These are phyloP conservation scores for Colletotrichum filicis DNA, from an alignment of 2,329 filamentous ascomycete species.

Conservation along the genomic window DNA sequence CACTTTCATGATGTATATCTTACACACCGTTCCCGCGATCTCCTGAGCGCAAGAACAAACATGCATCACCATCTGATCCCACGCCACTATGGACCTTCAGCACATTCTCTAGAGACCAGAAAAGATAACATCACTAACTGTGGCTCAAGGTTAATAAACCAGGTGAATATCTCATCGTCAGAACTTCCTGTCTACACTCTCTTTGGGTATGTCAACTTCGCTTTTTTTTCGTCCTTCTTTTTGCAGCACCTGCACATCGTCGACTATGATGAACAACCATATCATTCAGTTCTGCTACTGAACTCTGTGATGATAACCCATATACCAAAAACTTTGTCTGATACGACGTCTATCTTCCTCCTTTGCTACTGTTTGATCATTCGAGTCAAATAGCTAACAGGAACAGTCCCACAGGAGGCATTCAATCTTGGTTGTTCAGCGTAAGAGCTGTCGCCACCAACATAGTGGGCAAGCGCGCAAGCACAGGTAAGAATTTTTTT, in stretches of 20 bases:
- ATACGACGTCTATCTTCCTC: conserved; percentile 42
- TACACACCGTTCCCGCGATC: conserved; percentile 70
- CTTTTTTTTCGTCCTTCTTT: neutral
- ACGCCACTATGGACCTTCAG: neutral
- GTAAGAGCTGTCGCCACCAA: neutral
- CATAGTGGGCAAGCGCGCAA: too few species aligned
- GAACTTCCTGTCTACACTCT: neutral
- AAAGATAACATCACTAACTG: neutral
- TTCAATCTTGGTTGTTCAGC: neutral
- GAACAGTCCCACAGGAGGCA: neutral
- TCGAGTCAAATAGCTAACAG: neutral
- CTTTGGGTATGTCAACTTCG: neutral
- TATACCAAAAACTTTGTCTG: conserved; percentile 74
- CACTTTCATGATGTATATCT: conserved; percentile 59
- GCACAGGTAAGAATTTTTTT: neutral
- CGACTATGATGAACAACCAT: conserved; percentile 72
- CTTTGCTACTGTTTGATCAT: neutral
- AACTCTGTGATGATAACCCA: conserved; percentile 73
- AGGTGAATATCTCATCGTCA: neutral
- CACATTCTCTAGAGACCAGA: neutral
- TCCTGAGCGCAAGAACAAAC: conserved; percentile 72
- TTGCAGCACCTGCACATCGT: conserved; percentile 26
- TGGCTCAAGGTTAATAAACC: neutral
- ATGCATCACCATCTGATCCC: conserved; percentile 82
- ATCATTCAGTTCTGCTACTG: conserved; percentile 82